Base-by-base conservation (phyloP, 2,329 filamentous ascomycete species). In the Colletotrichum plurivorum region DNA sequence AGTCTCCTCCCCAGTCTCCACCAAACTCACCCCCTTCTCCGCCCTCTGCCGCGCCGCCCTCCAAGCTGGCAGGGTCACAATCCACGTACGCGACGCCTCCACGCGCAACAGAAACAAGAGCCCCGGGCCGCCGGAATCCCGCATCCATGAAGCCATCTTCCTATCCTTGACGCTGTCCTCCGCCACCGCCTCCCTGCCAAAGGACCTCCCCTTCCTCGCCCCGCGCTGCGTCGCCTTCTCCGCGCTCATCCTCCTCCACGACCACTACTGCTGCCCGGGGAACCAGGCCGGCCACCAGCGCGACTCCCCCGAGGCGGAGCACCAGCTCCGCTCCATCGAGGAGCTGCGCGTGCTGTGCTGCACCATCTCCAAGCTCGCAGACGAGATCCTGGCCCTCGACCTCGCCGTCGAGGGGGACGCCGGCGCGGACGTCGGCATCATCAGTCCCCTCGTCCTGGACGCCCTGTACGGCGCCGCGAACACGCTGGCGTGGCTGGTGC, bases 21-120 rank as follows among this genome's bases (percentile, higher is more conserved):
- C 78, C 87, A 16, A 76, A 85, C 68, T 79, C 80, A 31, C 84
- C 20, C 78, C 87, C 48, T 89, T 87, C 76, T 84, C 85, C 5
- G 83, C 86, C 65, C 80, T 89, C 49, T 81, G 79, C 60, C 81
- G 84, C 73, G 75, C 77, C 20, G 76, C 76, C 20, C 73, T 80
- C 20, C 74, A 82, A 55, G 58, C 81, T 22, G 78, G 77, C 46
- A 75, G 76, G 64, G 76, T 79, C n/a, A 71, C 81, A 10, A 58
- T 57, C 6, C 78, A 82, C 71, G 71, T 76, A 60, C 73, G 75
- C 20, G 72, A 58, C 4, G 71, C 73, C 15, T 61, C 62, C 5
- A 36, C 69, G n/a, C 51, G 64, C 4, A 67, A 36, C 46, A 71
- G 22, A 36, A 31, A 45, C 54, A 36, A 36, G 31, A 58, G 27